Evolutionary conservation across 176 grass and related monocot genomes (phyloP), one percentile per base, ranked within the genome.

Genomic region (Rhipidocladum racemiflorum): DNA sequence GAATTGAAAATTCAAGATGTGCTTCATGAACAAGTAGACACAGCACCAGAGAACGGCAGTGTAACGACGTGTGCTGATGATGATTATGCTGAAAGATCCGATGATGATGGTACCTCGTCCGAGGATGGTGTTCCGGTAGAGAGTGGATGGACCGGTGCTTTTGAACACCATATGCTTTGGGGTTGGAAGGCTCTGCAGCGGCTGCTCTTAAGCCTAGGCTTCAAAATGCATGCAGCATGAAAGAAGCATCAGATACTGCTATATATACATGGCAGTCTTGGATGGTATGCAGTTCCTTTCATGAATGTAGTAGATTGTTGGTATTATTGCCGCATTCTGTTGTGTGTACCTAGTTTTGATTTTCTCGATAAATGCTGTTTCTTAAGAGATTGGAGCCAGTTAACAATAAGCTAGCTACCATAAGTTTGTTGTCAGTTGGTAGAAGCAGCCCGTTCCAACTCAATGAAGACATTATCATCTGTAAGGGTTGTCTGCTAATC

Each of bases 81-180:
- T n/a, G n/a, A n/a, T n/a, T n/a, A n/a, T n/a, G n/a, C n/a, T n/a
- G n/a, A n/a, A n/a, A n/a, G n/a, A n/a, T n/a, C n/a, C n/a, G n/a
- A n/a, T n/a, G n/a, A n/a, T n/a, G n/a, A n/a, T n/a, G n/a, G n/a
- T n/a, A n/a, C 45, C 35, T 61, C 57, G 2, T 30, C 43, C 25
- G 79, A 83, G 56, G 74, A 94, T 43, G 61, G 79, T 38, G 54
- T 32, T 77, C 60, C 45, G 0, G 61, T 88, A n/a, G n/a, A 46
- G 70, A 70, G 64, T 61, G 68, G 76, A 20, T 78, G 64, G 70
- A 67, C 65, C 0, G 32, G 30, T 80, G 44, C 80, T 54, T 55
- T 81, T 23, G 61, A 44, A 65, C 90, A 87, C 9, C 88, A 92
- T 27, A 50, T 89, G 61, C 88, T 73, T n/a, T n/a, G n/a, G n/a